phyloP scores from a whole-genome alignment of 2,329 filamentous ascomycete genomes.

The Xylariomycetidae sp. region DNA sequence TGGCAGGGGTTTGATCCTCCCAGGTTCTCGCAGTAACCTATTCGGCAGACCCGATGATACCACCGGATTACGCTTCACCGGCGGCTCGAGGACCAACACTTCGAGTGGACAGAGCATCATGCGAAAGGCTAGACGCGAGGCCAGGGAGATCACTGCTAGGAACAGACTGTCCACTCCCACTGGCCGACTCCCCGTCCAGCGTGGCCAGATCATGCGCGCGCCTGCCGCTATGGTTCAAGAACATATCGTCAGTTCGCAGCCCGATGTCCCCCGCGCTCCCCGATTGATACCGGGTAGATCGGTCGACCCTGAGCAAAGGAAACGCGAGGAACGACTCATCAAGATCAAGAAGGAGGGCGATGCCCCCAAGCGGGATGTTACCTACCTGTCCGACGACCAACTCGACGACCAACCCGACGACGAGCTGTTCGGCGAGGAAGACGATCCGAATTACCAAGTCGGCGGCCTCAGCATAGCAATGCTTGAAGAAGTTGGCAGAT shows the following conservation, averaged over 20 bases:
- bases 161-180: slow-evolving; percentile 40
- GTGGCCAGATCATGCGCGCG: slow-evolving; percentile 41
- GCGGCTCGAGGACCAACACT: slow-evolving; percentile 48
- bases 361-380: slow-evolving; percentile 25
- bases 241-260: too few relatives aligned
- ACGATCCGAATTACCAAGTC: slow-evolving; percentile 15
- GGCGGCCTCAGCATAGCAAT: slow-evolving; percentile 6
- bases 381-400: slow-evolving; percentile 37
- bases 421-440: slow-evolving; percentile 26
- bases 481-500: too few relatives aligned
- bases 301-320: slow-evolving; percentile 23
- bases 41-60: slow-evolving; percentile 12
- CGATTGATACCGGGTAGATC: too few relatives aligned
- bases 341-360: slow-evolving; percentile 24
- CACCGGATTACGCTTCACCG: slow-evolving; percentile 37
- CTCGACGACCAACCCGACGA: slow-evolving; percentile 25
- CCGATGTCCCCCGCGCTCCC: too few relatives aligned
- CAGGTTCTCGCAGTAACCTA: slow-evolving; percentile 9
- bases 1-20: slow-evolving; percentile 17
- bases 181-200: slow-evolving; percentile 26
- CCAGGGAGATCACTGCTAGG: slow-evolving; percentile 46
- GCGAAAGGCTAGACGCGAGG: slow-evolving; percentile 52
- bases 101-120: slow-evolving; percentile 50
- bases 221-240: slow-evolving; percentile 52
- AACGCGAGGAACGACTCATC: slow-evolving; percentile 33